Evolutionary conservation across 352 stramenopile species (phyloP).

Genomic region (Pythium vanterpoolii): DNA sequence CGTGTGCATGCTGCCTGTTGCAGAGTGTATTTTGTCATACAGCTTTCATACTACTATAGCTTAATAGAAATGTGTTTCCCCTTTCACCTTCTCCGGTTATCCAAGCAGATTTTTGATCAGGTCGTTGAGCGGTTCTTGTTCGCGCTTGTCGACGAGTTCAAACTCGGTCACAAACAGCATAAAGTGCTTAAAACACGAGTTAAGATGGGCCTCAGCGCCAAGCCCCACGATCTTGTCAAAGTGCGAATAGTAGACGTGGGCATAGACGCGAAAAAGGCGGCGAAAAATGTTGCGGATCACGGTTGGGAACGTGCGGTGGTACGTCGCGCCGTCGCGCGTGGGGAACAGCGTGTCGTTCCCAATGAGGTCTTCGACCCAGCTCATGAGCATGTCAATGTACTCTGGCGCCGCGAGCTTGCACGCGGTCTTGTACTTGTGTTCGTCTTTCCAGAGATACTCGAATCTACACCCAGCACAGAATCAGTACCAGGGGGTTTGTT

Average conservation of each 20-base stretch:
- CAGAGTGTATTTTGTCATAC: too few species aligned
- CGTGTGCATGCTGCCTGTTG: neutral
- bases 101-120: constrained; percentile 90
- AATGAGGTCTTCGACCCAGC: constrained; percentile 88
- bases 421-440: constrained; percentile 65
- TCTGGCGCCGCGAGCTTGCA: constrained; percentile 73
- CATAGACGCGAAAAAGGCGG: constrained; percentile 96
- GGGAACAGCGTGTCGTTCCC: constrained; percentile 81
- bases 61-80: neutral
- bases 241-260: constrained; percentile 96
- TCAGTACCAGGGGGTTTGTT: neutral
- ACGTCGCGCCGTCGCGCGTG: constrained; percentile 55
- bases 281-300: constrained; percentile 93
- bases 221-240: constrained; percentile 94
- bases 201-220: constrained; percentile 94
- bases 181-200: constrained; percentile 99
- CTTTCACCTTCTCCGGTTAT: constrained; percentile 13
- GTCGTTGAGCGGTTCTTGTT: constrained; percentile 93
- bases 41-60: neutral
- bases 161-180: constrained; percentile 96
- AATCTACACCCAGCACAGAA: constrained; percentile 37
- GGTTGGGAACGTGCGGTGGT: constrained; percentile 81
- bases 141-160: constrained; percentile 90
- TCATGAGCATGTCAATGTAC: constrained; percentile 93
- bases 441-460: constrained; percentile 89